A percentile compares a stretch with the other conserved stretches of the same genome.
Evolutionary conservation across 805 yeast species (phyloP).

Genomic region (Starmerella sp.): DNA sequence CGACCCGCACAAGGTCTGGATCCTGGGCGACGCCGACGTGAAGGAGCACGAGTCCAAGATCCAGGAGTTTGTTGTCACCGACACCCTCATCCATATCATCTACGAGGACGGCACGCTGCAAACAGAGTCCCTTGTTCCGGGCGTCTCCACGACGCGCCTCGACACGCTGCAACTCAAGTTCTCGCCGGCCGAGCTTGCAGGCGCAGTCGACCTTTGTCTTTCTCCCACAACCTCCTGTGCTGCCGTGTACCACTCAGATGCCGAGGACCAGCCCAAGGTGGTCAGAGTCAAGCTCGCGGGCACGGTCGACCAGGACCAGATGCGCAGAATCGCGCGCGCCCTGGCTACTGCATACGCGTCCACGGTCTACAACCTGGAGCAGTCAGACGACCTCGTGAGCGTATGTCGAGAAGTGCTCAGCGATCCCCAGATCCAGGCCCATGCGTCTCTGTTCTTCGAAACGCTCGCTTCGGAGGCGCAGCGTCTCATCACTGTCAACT

Average conservation of each 20-base stretch:
- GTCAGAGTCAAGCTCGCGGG: neutral
- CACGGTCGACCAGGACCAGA: neutral
- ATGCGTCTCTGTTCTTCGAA: slow-evolving; percentile 30
- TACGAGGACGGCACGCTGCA: slow-evolving; percentile 19
- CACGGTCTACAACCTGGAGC: slow-evolving; percentile 55
- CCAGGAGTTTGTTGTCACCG: slow-evolving; percentile 14
- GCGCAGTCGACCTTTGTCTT: slow-evolving; percentile 22
- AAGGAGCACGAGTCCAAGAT: slow-evolving; percentile 4
- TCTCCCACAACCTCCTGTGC: slow-evolving; percentile 26
- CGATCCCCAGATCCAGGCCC: slow-evolving; percentile 20
- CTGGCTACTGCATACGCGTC: slow-evolving; percentile 57
- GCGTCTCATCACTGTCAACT: slow-evolving; percentile 58
- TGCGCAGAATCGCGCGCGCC: slow-evolving; percentile 36
- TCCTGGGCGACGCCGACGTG: neutral
- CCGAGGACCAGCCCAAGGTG: neutral
- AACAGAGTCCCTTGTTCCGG: slow-evolving; percentile 20
- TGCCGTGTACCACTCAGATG: slow-evolving; percentile 1
- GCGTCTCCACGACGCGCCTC: slow-evolving; percentile 9
- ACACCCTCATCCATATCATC: slow-evolving; percentile 19
- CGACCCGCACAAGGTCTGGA: slow-evolving; percentile 11
- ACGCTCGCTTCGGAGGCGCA: slow-evolving; percentile 56
- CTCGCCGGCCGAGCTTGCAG: slow-evolving; percentile 6
- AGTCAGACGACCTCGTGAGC: slow-evolving; percentile 58
- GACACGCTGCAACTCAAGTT: slow-evolving; percentile 12
- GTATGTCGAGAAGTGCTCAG: slow-evolving; percentile 42